Percentiles rank a stretch among this genome's conserved stretches.
Evolutionary conservation across 2,329 filamentous ascomycete genomes (phyloP).

Genomic region (Ophiostoma angusticollis): DNA sequence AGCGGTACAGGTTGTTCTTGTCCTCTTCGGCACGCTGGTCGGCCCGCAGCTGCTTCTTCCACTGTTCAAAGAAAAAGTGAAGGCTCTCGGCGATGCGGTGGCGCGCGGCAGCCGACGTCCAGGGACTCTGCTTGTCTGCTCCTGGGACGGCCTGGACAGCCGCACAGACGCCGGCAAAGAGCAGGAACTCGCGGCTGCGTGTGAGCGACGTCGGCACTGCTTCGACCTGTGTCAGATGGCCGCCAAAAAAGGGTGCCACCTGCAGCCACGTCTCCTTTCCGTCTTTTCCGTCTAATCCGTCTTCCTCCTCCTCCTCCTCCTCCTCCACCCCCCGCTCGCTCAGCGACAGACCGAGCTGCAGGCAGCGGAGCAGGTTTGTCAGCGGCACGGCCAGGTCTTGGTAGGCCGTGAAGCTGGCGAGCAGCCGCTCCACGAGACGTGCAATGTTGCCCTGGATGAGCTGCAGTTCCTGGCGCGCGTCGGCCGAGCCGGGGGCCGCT

Average conservation of each 20-base stretch:
- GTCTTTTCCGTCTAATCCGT: too few relatives aligned
- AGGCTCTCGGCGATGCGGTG: constrained; percentile 53
- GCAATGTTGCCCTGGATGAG: constrained; percentile 45
- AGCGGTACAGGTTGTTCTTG: constrained; percentile 69
- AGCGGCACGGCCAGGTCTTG: constrained; percentile 73
- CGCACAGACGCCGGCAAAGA: constrained; percentile 31
- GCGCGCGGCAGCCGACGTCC: constrained; percentile 28
- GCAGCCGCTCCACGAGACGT: constrained; percentile 58
- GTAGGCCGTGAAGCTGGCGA: constrained; percentile 63
- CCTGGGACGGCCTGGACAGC: constrained; percentile 34
- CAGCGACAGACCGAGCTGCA: constrained; percentile 63
- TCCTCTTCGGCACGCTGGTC: constrained; percentile 65
- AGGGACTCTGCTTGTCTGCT: constrained; percentile 26
- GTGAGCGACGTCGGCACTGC: constrained; percentile 13
- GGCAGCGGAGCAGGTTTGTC: constrained; percentile 64
- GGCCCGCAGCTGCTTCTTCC: constrained; percentile 62
- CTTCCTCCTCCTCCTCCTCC: too few relatives aligned
- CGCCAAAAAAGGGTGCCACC: constrained; percentile 45
- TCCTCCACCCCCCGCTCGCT: constrained; percentile 24
- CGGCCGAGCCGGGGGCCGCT: background rate
- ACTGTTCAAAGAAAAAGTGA: constrained; percentile 62
- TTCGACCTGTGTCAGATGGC: constrained; percentile 22
- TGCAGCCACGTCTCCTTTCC: too few relatives aligned
- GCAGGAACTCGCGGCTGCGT: constrained; percentile 36
- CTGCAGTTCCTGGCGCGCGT: constrained; percentile 31